These are phyloP conservation scores for Tetrapisispora fleetii DNA, from an alignment of 805 yeast species.

Conservation along the genomic window DNA sequence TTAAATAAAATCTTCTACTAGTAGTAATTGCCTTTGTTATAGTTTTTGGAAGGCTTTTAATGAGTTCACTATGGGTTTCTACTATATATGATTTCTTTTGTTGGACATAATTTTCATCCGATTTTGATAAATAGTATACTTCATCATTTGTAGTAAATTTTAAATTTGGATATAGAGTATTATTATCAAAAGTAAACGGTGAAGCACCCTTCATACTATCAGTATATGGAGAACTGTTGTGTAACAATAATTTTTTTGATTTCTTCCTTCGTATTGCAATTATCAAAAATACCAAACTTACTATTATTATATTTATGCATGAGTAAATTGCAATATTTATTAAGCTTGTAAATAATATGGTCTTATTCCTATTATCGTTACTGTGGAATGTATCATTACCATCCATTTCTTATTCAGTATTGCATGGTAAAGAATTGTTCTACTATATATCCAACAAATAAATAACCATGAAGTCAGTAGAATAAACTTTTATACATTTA, in stretches of 20 bases:
- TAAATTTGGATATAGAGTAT: constrained; percentile 3
- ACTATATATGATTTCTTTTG: too few relatives aligned
- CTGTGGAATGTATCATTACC: not conserved
- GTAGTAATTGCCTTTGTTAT: too few relatives aligned
- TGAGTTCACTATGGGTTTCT: not conserved
- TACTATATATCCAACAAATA: too few relatives aligned
- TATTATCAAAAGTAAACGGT: not conserved
- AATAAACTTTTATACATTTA: too few relatives aligned
- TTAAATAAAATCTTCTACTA: not conserved
- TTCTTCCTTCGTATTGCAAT: not conserved
- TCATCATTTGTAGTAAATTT: constrained; percentile 1
- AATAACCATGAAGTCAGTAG: too few relatives aligned
- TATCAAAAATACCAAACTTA: not conserved
- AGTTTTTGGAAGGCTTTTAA: not conserved
- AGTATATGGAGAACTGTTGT: not conserved
- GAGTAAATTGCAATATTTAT: not conserved
- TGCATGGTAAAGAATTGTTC: too few relatives aligned
- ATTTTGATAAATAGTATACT: constrained; percentile 1
- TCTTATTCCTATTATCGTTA: too few relatives aligned
- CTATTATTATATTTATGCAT: not conserved
- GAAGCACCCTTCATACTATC: constrained; percentile 1
- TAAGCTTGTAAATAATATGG: not conserved
- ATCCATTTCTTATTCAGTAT: not conserved
- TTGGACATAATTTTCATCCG: not conserved
- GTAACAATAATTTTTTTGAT: not conserved